Conservation (phyloP, 306 rosid species). For the Vachellia pachyceras region DNA sequence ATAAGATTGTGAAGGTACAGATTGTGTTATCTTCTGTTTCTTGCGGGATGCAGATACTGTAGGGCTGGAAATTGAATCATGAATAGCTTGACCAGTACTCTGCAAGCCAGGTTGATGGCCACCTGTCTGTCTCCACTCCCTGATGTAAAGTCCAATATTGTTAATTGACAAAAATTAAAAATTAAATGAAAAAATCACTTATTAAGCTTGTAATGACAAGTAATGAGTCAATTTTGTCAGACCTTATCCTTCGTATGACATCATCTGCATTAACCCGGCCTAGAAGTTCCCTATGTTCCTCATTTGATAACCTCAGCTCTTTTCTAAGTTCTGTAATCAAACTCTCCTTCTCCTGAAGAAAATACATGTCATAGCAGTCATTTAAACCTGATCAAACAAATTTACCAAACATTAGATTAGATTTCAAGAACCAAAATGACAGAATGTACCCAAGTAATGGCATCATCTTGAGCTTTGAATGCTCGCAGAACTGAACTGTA, state of each 20-base stretch:
- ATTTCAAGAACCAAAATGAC: conserved; percentile 45
- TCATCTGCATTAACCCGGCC: conserved; percentile 93
- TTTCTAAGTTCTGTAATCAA: conserved; percentile 90
- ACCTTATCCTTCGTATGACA: conserved; percentile 86
- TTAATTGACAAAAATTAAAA: conserved; percentile 45
- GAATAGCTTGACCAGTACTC: conserved; percentile 66
- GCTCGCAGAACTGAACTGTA: conserved; percentile 98
- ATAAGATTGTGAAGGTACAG: conserved; percentile 78
- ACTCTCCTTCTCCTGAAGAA: conserved; percentile 94
- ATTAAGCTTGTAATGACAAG: conserved; percentile 32
- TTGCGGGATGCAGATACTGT: conserved; percentile 88
- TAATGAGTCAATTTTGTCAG: conserved; percentile 40
- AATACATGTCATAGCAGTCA: conserved; percentile 60
- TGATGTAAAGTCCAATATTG: conserved; percentile 45
- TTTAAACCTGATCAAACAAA: conserved; percentile 60
- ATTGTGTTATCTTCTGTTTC: conserved; percentile 74
- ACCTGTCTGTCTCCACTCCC: conserved; percentile 96
- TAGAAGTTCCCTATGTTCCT: conserved; percentile 96
- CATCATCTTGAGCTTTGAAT: conserved; percentile 99
- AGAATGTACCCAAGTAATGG: conserved; percentile 89
- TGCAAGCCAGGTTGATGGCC: conserved; percentile 74
- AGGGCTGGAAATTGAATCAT: conserved; percentile 87
- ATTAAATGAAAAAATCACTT: conserved; percentile 32
- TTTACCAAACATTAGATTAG: conserved; percentile 48
- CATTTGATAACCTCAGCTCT: conserved; percentile 88